phyloP scores from a whole-genome alignment of 2,329 filamentous ascomycete species.

The Remersonia thermophila region DNA sequence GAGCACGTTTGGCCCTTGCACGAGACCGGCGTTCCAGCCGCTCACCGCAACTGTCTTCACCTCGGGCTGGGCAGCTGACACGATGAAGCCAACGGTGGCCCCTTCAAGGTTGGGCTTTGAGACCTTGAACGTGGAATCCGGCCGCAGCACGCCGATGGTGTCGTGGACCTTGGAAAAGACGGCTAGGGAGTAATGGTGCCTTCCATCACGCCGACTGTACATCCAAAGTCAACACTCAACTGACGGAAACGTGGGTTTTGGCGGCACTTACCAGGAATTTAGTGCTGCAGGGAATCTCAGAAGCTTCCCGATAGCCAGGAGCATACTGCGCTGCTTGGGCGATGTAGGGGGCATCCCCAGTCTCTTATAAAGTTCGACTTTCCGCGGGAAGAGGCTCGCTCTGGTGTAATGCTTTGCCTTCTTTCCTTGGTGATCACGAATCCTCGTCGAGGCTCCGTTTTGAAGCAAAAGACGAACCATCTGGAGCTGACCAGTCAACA shows the following conservation, averaged over 20 bases:
- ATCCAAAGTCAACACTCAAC: too few relatives aligned
- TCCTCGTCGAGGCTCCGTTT: conserved; percentile 1
- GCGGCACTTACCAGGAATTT: background rate
- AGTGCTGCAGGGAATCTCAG: conserved; percentile 4
- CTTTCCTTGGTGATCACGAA: background rate
- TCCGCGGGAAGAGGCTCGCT: background rate
- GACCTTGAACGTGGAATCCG: background rate
- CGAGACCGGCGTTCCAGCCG: conserved; percentile 7
- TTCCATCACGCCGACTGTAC: background rate
- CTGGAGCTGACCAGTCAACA: conserved; percentile 1
- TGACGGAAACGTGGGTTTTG: background rate
- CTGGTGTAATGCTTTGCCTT: background rate
- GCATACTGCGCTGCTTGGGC: background rate
- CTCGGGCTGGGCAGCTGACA: background rate
- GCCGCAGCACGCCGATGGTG: background rate
- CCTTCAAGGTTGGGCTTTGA: conserved; percentile 1
- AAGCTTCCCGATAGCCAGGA: background rate
- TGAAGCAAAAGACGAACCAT: conserved; percentile 5
- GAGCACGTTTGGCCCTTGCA: background rate
- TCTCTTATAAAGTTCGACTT: background rate
- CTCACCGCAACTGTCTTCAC: conserved; percentile 10
- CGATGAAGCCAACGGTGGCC: conserved; percentile 10
- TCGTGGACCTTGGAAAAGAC: conserved; percentile 1
- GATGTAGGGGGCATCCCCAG: conserved; percentile 2
- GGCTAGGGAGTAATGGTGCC: background rate